Evolutionary conservation across 495 filamentous ascomycete genomes (phyloP), one percentile per base, ranked within the genome.

Genomic region (Aspergillus kassunensis): DNA sequence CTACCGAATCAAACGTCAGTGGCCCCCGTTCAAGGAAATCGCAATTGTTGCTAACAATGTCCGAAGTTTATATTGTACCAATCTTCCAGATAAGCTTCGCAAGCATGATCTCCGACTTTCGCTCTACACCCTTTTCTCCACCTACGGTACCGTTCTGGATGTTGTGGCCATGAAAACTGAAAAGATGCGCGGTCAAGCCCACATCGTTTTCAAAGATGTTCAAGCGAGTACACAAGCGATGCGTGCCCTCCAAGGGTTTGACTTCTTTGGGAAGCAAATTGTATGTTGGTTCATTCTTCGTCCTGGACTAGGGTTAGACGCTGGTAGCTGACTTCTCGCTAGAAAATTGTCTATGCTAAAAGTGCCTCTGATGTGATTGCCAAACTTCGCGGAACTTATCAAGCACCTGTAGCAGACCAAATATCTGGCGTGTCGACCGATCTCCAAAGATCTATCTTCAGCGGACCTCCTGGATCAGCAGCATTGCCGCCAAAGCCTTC

Each of bases 121-220:
- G 11, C 82, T 99, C 7, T 97, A 97, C 71, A 89, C 87, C 58
- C 82, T 97, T 13, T 99, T 97, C 62, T 86, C 88, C 10, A 96
- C 90, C 24, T 92, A 97, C 65, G 95, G 95, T 18, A 83, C 89
- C 8, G 88, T 99, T 12, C 80, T 99, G 42, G 93, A 97, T 63
- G 84, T 99, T n/a, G 87, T 95, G 27, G 87, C 89, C 27, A 76
- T 96, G 60, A 91, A 89, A 69, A 93, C 88, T 0, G 74, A 74
- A 60, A 91, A 90, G 70, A 91, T 96, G 87, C 87, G 95, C 30
- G 93, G 93, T 2, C 93, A 97, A 67, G 95, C 93, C 44, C 91
- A 97, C 63, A 76, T 99, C 40, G 88, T 91, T 3, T 97, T 89
- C 67, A 82, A 87, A 52, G 93, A 99, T 63, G 73, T 91, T 11